These are phyloP conservation scores for Apiospora saccharicola DNA, from an alignment of 2,329 filamentous ascomycete genomes.

Conservation along the genomic window DNA sequence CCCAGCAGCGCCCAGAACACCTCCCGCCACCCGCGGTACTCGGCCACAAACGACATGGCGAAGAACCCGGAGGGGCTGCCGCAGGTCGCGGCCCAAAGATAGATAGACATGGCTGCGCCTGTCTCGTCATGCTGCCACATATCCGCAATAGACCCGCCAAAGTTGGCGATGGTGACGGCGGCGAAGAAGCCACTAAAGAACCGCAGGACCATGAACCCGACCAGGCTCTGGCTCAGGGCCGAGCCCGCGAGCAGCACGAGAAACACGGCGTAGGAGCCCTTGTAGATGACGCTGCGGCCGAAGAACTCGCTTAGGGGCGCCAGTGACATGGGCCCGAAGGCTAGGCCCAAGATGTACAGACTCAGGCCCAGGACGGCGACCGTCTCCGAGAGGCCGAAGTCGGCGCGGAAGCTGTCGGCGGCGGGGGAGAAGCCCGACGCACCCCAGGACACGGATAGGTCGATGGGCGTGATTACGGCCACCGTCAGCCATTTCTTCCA, in stretches of 20 bases:
- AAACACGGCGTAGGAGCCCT: constrained; percentile 50
- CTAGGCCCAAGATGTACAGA: constrained; percentile 54
- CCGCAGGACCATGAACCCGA: constrained; percentile 50
- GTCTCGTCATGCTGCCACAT: constrained; percentile 51
- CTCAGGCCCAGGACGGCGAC: constrained; percentile 53
- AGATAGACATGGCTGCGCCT: constrained; percentile 44
- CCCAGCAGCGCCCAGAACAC: constrained; percentile 55
- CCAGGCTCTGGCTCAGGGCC: constrained; percentile 50
- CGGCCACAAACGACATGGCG: constrained; percentile 53
- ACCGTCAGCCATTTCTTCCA: constrained; percentile 46
- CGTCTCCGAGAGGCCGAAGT: constrained; percentile 49
- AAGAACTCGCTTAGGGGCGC: constrained; percentile 49
- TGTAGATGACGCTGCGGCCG: constrained; percentile 51
- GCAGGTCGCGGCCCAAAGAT: constrained; percentile 54
- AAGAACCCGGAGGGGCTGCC: constrained; percentile 55
- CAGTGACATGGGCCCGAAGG: constrained; percentile 44
- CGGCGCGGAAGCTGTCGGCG: constrained; percentile 47
- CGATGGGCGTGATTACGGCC: constrained; percentile 39
- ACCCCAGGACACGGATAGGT: constrained; percentile 49
- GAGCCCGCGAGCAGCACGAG: constrained; percentile 51
- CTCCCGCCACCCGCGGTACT: constrained; percentile 50
- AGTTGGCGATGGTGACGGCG: constrained; percentile 47
- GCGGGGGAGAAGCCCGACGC: constrained; percentile 56
- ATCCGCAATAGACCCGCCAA: constrained; percentile 54
- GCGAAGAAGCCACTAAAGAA: constrained; percentile 54